A percentile compares a stretch with the other conserved stretches of the same genome.
Conservation (phyloP, 139 green algal species). For the Chlamydomonas incerta region DNA sequence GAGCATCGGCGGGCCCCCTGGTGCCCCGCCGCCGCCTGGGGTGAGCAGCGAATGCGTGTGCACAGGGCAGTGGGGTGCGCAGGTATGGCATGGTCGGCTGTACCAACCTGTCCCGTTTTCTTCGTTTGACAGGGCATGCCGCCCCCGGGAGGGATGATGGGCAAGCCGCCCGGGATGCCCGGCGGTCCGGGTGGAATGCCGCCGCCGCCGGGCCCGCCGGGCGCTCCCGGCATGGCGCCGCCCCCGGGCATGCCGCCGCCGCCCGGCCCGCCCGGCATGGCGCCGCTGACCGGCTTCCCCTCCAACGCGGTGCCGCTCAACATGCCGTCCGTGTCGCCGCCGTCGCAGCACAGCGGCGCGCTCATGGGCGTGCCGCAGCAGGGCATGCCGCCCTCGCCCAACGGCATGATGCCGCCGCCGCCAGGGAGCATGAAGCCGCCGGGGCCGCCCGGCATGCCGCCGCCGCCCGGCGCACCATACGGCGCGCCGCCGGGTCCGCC, state of each 20-base stretch:
- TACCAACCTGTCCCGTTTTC: too few species aligned
- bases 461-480: neutral
- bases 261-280: conserved; percentile 9
- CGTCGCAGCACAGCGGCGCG: conserved; percentile 19
- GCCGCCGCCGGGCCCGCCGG: neutral
- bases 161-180: neutral
- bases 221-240: too few species aligned
- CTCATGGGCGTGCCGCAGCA: conserved; percentile 17
- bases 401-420: conserved; percentile 18
- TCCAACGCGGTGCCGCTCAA: conserved; percentile 31
- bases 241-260: neutral
- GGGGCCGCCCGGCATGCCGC: conserved; percentile 2
- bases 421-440: neutral
- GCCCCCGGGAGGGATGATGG: neutral
- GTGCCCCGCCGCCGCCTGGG: too few species aligned
- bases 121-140: neutral
- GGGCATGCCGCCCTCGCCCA: neutral
- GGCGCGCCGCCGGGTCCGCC: neutral
- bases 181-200: neutral
- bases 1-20: neutral
- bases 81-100: too few species aligned
- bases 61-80: too few species aligned
- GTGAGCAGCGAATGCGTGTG: too few species aligned
- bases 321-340: conserved; percentile 16
- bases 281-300: conserved; percentile 4